Base-by-base conservation (phyloP, 1,284 basidiomycete genomes). In the Hortiboletus rubellus region DNA sequence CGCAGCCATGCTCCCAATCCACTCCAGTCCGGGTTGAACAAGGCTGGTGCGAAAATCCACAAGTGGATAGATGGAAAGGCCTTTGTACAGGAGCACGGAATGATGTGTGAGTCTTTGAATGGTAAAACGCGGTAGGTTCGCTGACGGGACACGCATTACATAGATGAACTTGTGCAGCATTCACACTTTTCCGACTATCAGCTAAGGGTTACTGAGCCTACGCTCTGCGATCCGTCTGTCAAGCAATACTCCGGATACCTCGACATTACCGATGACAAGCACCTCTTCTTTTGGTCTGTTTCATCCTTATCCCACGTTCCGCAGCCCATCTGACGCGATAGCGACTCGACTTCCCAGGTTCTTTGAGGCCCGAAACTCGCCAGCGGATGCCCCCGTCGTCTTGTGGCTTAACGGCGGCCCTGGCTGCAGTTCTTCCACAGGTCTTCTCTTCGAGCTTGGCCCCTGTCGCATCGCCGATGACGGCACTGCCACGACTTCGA, bases 331-430 rank as follows among this genome's bases (percentile, higher is more conserved):
- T 65, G 17, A 69, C 18, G 18, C 9, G 31, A 14, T 74, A 47
- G 69, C 46, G 61, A 72, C 60, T 66, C 65, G 64, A 67, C 67
- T 65, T 63, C 66, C 53, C 57, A 90, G 89, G 87, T 92, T 93
- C 79, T 95, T 94, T 66, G 93, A 96, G 76, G 84, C 87, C 3
- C 82, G 94, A 43, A 79, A 75, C 58, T 79, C 84, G 30, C 93
- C 94, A 2, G 75, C 81, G 51, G 79, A 84, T 47, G 93, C 91
- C 18, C 94, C 94, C 11, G 79, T 97, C 5, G 81, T 94, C 31
- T 78, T 97, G 55, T 96, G 95, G 95, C 78, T 96, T 43, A 95
- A 94, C 66, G 94, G 93, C 46, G 91, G 91, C 7, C 90, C 91
- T 15, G 90, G 88, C 7, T 89, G 87, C 71, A 85, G 81, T 62